Base-by-base conservation (phyloP, 179 eudicot genomes). In the Gypsophila paniculata region DNA sequence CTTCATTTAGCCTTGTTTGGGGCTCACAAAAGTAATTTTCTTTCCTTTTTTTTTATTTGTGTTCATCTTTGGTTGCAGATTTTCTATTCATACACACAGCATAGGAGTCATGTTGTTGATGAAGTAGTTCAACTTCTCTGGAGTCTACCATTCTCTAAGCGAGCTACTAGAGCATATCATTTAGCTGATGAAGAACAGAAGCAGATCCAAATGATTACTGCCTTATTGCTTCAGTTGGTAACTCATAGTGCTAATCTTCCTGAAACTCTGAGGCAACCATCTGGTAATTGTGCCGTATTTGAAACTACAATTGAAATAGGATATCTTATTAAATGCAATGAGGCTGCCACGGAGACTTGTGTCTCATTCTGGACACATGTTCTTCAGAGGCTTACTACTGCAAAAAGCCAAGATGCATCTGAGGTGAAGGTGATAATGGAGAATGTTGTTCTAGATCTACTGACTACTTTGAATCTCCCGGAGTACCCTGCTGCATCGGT, bases 171-270 rank as follows among this genome's bases (percentile, higher is more conserved):
- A 78, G 81, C 91, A 67, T 95, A 88, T 80, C 97, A 87, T 84
- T 84, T 95, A 68, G 87, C 91, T 52, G 99, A 95, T 80, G 97
- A 95, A 78, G 99, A 95, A 55, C 99, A 95, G 85, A 91, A 80
- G 85, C 97, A 91, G 82, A 92, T 95, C 76, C 99, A 95, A 82
- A 87, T 95, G 88, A 73, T 87, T 60, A 80, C 95, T 68, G 93
- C 97, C 75, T 82, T 95, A 70, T 67, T 95, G 74, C 87, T 95
- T 77, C 97, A 89, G 81, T 70, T 94, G 83, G 89, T 90, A 72
- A 96, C 89, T 75, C 89, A 86, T 57, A 87, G 97, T 79, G 90
- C 96, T 62, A 92, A 94, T 77, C 95, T 90, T 79, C 99, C 97
- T 21, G 95, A 92, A 68, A 77, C 86, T 72, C 74, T 92, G 23